phyloP scores from a whole-genome alignment of 305 asterid species.

The Fraxinus sp. region DNA sequence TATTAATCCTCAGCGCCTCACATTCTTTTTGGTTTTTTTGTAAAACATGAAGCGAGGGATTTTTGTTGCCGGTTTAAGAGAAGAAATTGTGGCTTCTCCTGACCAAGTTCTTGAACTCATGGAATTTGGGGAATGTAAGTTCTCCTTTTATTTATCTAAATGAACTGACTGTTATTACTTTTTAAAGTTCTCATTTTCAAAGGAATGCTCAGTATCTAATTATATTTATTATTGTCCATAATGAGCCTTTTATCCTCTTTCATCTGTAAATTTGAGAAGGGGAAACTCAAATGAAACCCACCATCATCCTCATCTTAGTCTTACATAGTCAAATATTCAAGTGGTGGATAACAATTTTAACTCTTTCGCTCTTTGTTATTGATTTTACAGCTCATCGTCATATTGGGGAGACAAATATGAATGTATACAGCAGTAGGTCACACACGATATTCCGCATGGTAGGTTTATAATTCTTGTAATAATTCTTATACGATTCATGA shows the following conservation, averaged over 20 bases:
- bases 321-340: constrained; percentile 4
- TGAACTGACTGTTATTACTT: neutral
- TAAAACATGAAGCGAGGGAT: constrained; percentile 69
- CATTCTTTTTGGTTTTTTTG: constrained; percentile 13
- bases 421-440: constrained; percentile 86
- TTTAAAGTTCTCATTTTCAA: neutral
- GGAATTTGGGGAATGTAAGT: constrained; percentile 92
- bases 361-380: constrained; percentile 15
- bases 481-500: neutral
- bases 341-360: constrained; percentile 5
- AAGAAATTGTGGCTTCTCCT: constrained; percentile 86
- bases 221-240: neutral
- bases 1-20: neutral
- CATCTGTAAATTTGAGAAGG: constrained; percentile 4
- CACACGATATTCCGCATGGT: constrained; percentile 99
- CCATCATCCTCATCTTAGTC: constrained; percentile 9
- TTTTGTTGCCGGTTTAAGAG: constrained; percentile 92
- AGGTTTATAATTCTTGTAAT: constrained; percentile 22
- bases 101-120: constrained; percentile 81
- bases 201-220: constrained; percentile 1
- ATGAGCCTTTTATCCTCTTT: neutral
- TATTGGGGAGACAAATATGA: constrained; percentile 97
- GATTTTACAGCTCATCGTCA: constrained; percentile 83
- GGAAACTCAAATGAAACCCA: constrained; percentile 9
- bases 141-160: constrained; percentile 3